Base-by-base conservation (phyloP, 1,284 basidiomycete species). In the Ceratobasidium sp. region DNA sequence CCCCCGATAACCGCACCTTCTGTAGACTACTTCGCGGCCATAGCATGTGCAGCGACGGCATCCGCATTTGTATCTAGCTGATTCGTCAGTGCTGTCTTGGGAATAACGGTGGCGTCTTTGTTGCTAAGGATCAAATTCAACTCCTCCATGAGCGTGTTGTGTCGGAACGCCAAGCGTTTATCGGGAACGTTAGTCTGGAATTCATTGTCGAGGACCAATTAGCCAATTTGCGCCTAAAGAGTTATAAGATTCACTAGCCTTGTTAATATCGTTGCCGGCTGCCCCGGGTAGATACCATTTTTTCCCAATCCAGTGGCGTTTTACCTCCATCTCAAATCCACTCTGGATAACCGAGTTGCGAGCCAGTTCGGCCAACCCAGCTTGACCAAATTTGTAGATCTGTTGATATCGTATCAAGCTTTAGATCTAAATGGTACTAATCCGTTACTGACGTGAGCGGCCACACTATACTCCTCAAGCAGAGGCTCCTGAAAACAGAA, bases 241-340 rank as follows among this genome's bases (percentile, higher is more conserved):
- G 42, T 17, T 45, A 70, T 45, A 58, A 40, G 22, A 58, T 55
- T 38, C 8, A 50, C 75, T 31, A 45, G 90, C 92, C 86, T 94
- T 96, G 79, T 95, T 85, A 70, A 96, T 96, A 73, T 95, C 92
- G 76, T 97, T 97, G 2, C 94, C 94, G 8, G 87, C 87, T 1
- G 90, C 87, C 31, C 94, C 94, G 3, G 93, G 91, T 29, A 93
- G 81, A 78, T 94, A 96, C 91, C 94, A 98, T 72, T 91, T 82
- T 72, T 90, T 84, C 0, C 95, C 94, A 2, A 97, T 82, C 96
- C 97, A 99, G 79, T 98, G 97, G 15, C 94, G 88, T 81, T 99
- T 99, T 76, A 98, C 80, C 78, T 97, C 92, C 94, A 98, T 98
- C 80, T 99, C 97, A 79, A 98, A 99, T 0, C 97, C 97, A 73